phyloP scores from a whole-genome alignment of 176 grass and related monocot genomes.

The Rhipidocladum racemiflorum region DNA sequence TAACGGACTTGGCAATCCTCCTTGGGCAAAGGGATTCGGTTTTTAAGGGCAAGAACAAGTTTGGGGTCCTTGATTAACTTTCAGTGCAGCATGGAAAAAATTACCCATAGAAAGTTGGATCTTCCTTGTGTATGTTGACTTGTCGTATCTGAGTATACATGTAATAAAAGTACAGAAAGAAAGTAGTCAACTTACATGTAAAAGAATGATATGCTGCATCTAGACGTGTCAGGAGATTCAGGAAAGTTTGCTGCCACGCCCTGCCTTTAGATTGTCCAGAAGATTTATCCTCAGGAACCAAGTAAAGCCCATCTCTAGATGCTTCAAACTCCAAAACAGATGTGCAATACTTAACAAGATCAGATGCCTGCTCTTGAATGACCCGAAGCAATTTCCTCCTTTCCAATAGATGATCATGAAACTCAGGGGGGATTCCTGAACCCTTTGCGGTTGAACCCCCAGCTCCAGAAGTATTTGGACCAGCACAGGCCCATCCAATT shows the following conservation, averaged over 20 bases:
- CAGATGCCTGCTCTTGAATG: conserved; percentile 66
- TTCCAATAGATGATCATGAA: conserved; percentile 79
- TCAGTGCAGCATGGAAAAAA: background rate
- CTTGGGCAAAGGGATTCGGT: background rate
- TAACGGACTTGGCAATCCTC: background rate
- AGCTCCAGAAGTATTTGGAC: conserved; percentile 53
- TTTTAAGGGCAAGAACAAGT: conserved; percentile 9
- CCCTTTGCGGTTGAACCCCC: conserved; percentile 40
- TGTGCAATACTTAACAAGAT: conserved; percentile 71
- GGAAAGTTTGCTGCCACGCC: conserved; percentile 75
- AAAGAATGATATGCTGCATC: conserved; percentile 77
- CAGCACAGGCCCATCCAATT: conserved; percentile 94
- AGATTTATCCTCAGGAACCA: conserved; percentile 58
- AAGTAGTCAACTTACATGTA: conserved; percentile 62
- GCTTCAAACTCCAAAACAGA: conserved; percentile 91
- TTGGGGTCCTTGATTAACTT: conserved; percentile 16
- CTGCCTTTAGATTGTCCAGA: conserved; percentile 66
- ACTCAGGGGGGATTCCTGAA: conserved; percentile 77
- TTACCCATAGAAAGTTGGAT: background rate
- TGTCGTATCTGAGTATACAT: conserved; percentile 2
- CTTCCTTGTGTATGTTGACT: background rate
- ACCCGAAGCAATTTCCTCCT: conserved; percentile 68
- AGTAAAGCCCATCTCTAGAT: conserved; percentile 83
- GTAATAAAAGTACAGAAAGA: conserved; percentile 21
- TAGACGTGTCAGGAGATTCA: conserved; percentile 70